phyloP scores from a whole-genome alignment of 2,329 filamentous ascomycete species.

The Phaeosphaeriaceae sp. region DNA sequence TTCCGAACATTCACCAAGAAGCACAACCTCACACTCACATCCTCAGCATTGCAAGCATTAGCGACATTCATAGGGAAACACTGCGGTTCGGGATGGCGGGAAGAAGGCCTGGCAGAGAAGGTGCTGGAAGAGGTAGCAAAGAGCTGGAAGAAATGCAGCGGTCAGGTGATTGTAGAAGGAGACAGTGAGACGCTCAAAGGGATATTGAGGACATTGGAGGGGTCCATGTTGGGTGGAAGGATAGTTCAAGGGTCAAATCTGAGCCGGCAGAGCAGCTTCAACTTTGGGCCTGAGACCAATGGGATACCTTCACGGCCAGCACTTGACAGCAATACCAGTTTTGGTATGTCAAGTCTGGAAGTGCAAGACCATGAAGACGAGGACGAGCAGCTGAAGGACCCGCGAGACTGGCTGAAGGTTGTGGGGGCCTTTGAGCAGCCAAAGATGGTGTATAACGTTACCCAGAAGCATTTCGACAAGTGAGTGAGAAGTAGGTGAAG shows the following conservation, averaged over 20 bases:
- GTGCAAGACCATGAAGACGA: constrained; percentile 64
- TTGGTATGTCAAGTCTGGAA: constrained; percentile 61
- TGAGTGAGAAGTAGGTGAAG: constrained; percentile 38
- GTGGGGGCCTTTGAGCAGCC: constrained; percentile 88
- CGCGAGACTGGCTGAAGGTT: constrained; percentile 83
- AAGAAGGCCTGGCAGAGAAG: constrained; percentile 90
- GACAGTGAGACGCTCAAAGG: constrained; percentile 73
- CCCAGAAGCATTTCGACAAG: constrained; percentile 91
- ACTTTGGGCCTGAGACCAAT: constrained; percentile 60
- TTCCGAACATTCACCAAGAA: constrained; percentile 98
- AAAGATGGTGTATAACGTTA: constrained; percentile 75
- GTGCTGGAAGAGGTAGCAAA: constrained; percentile 91
- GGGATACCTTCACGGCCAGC: constrained; percentile 39
- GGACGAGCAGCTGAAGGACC: constrained; percentile 70
- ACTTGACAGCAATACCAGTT: constrained; percentile 70
- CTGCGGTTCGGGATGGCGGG: constrained; percentile 95
- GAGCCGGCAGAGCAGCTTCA: constrained; percentile 70
- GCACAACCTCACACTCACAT: constrained; percentile 90
- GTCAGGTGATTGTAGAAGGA: constrained; percentile 90
- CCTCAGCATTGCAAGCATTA: constrained; percentile 82
- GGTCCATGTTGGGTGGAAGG: constrained; percentile 87
- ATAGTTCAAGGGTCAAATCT: constrained; percentile 65
- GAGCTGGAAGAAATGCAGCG: constrained; percentile 88
- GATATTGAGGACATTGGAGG: constrained; percentile 84
- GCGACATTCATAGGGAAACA: constrained; percentile 91